Conservation (phyloP, 2,329 filamentous ascomycete genomes). For the Exophiala sp. region DNA sequence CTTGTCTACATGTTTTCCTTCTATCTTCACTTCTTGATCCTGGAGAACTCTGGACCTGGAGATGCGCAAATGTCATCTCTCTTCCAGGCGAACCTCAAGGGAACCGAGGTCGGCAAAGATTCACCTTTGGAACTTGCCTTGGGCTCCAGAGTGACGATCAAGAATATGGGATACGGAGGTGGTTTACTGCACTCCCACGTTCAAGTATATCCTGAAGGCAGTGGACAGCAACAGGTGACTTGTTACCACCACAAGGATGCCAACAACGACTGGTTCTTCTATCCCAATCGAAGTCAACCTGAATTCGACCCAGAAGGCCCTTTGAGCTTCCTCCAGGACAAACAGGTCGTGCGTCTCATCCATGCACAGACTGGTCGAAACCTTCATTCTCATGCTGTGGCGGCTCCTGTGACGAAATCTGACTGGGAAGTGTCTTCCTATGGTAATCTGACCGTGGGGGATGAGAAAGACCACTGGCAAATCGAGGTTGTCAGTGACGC, state of each 20-base stretch:
- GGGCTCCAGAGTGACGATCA: constrained; percentile 86
- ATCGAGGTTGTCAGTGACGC: constrained; percentile 90
- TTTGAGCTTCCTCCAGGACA: constrained; percentile 71
- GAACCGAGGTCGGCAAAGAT: constrained; percentile 89
- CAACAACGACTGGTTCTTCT: constrained; percentile 99
- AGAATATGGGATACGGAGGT: constrained; percentile 99
- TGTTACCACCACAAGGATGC: constrained; percentile 99
- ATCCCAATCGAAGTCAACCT: constrained; percentile 77
- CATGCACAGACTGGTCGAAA: constrained; percentile 96
- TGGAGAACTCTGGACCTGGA: constrained; percentile 89
- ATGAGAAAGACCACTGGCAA: constrained; percentile 97
- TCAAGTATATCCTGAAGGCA: constrained; percentile 29
- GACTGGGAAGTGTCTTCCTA: constrained; percentile 94
- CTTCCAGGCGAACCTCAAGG: constrained; percentile 93
- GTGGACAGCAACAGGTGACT: constrained; percentile 86
- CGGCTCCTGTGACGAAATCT: constrained; percentile 82
- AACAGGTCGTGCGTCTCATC: constrained; percentile 76
- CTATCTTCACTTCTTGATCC: constrained; percentile 86
- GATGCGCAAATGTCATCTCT: constrained; percentile 99
- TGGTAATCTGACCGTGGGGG: constrained; percentile 89
- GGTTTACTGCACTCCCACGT: constrained; percentile 58
- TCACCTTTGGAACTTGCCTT: constrained; percentile 88
- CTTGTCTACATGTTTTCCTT: constrained; percentile 95
- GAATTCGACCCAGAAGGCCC: constrained; percentile 71
- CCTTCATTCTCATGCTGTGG: constrained; percentile 87